Conservation (phyloP, 345 rosid species). For the Pugionium dolabratum region DNA sequence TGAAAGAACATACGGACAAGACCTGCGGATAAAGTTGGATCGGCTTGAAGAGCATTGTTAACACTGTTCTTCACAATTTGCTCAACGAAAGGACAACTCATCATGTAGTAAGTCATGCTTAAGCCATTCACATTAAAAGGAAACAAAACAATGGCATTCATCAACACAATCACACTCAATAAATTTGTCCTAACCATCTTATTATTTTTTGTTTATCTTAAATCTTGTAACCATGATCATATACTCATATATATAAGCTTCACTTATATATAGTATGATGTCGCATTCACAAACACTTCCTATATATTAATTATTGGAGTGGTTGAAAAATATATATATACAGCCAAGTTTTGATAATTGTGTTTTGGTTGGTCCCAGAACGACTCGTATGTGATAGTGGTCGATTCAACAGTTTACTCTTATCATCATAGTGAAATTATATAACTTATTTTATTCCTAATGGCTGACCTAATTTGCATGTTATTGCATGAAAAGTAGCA, state of each 20-base stretch:
- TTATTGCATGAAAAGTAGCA: slow-evolving; percentile 42
- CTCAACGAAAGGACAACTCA: slow-evolving; percentile 78
- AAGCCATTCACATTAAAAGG: slow-evolving; percentile 46
- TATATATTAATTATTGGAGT: slow-evolving; percentile 40
- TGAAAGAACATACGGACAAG: slow-evolving; percentile 91
- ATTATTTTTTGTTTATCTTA: too few relatives aligned
- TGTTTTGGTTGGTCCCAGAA: slow-evolving; percentile 26
- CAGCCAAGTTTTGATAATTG: slow-evolving; percentile 25
- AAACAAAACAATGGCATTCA: slow-evolving; percentile 41
- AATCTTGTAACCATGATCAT: neutral
- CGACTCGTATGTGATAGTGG: slow-evolving; percentile 28
- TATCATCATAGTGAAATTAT: slow-evolving; percentile 12
- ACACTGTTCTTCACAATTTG: slow-evolving; percentile 61
- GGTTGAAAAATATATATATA: slow-evolving; percentile 5
- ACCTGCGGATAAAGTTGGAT: slow-evolving; percentile 84
- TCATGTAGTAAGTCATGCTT: slow-evolving; percentile 69
- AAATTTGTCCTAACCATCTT: slow-evolving; percentile 41
- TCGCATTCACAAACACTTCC: neutral
- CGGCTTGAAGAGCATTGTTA: slow-evolving; percentile 59
- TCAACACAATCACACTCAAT: slow-evolving; percentile 42
- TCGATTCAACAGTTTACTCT: slow-evolving; percentile 26
- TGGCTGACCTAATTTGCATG: slow-evolving; percentile 43
- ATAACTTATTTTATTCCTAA: slow-evolving; percentile 26
- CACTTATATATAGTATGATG: slow-evolving; percentile 15
- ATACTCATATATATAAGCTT: neutral